Conservation (phyloP, 1,284 basidiomycete species). For the Papiliotrema flavescens region DNA sequence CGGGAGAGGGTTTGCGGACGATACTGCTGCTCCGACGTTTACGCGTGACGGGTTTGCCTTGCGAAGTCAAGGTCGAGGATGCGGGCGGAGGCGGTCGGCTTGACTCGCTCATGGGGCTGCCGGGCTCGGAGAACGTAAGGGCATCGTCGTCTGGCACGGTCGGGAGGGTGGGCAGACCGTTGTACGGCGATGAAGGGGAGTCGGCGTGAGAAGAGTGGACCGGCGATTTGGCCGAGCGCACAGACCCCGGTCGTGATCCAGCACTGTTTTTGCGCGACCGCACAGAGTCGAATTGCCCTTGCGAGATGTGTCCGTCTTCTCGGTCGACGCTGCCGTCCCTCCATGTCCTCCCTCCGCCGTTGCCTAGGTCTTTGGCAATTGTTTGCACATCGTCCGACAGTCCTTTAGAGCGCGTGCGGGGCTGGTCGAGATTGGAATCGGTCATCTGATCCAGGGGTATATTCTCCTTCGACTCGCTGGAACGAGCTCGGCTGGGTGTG, state of each 20-base stretch:
- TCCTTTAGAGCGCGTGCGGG: background rate
- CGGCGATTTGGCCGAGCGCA: slow-evolving; percentile 10
- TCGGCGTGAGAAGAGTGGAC: slow-evolving; percentile 2
- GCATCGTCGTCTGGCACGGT: slow-evolving; percentile 32
- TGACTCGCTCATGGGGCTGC: slow-evolving; percentile 2
- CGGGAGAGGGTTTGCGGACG: slow-evolving; percentile 40
- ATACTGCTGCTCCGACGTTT: slow-evolving; percentile 34
- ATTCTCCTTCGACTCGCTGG: slow-evolving; percentile 10
- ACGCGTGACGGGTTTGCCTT: slow-evolving; percentile 22
- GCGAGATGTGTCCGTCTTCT: slow-evolving; percentile 2
- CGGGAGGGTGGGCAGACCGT: slow-evolving; percentile 29
- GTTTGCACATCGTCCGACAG: background rate
- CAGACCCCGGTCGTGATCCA: background rate
- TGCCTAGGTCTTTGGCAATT: slow-evolving; percentile 4
- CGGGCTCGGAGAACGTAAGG: slow-evolving; percentile 9
- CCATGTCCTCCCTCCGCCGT: slow-evolving; percentile 12
- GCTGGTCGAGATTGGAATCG: background rate
- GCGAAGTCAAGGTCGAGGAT: background rate
- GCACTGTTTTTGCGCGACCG: too few relatives aligned
- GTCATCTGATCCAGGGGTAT: slow-evolving; percentile 2
- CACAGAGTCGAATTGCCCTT: background rate
- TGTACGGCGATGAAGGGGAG: slow-evolving; percentile 9
- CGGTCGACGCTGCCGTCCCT: slow-evolving; percentile 15
- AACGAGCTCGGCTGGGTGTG: background rate
- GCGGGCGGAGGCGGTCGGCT: slow-evolving; percentile 1